Base-by-base conservation (phyloP, 345 rosid species). In the Adansonia digitata region DNA sequence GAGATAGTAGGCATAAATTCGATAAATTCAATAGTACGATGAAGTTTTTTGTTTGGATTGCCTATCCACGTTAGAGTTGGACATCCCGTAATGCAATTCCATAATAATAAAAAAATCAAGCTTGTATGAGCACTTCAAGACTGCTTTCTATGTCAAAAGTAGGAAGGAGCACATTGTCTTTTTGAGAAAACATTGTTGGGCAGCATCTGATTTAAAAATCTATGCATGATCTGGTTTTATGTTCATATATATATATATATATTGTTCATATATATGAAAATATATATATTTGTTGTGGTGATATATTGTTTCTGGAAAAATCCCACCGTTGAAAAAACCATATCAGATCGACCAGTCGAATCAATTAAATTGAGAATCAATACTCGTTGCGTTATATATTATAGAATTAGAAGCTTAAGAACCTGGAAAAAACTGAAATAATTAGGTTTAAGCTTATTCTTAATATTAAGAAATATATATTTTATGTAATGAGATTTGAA, bases 71-170 rank as follows among this genome's bases (percentile, higher is more conserved):
- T 39, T 45, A 68, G 61, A 71, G 26, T 61, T 39, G 57, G 76
- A 42, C 51, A 60, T 43, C 63, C 12, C 29, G 59, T 39, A 59
- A 57, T 46, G 76, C 77, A 35, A 40, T 12, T 76, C n/a, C 13
- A 52, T 42, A 60, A 80, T 73, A 73, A 77, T 76, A 52, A 75
- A 68, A 55, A 74, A 57, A 40, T 52, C 29, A 51, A 62, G 42
- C 31, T 24, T 13, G 71, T 67, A 72, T 40, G 59, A 24, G 68
- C 55, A 46, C 26, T 1, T 3, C 18, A 46, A 13, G 56, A 68
- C 56, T 68, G 39, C 22, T 15, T 10, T 15, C 45, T 22, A 17
- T 67, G 22, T 12, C 12, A 20, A 66, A 14, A 64, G 49, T 66
- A 4, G 35, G 57, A 48, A 40, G n/a, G n/a, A n/a, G n/a, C n/a